Conservation (phyloP, 352 stramenopile genomes). For the Phytophthora citricola region DNA sequence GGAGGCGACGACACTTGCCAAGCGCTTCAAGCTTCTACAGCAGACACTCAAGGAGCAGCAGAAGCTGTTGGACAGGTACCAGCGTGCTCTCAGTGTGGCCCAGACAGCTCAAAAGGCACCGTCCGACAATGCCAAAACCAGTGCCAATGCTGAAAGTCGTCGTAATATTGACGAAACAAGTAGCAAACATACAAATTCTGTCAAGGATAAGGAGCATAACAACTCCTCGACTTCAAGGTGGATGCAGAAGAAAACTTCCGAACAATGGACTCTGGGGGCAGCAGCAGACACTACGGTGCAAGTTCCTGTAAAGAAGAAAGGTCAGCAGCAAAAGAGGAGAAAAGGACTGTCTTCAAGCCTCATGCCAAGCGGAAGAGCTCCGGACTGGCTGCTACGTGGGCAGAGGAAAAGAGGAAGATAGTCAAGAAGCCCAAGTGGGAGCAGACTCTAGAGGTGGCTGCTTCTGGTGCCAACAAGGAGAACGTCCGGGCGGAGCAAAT, state of each 20-base stretch:
- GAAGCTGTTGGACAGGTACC: conserved; percentile 73
- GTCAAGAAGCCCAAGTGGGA: conserved; percentile 34
- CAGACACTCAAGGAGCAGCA: conserved; percentile 72
- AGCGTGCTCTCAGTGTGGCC: conserved; percentile 44
- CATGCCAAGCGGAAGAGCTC: conserved; percentile 16
- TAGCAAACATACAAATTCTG: conserved; percentile 1
- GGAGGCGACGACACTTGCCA: conserved; percentile 45
- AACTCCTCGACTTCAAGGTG: conserved; percentile 1
- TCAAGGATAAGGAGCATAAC: conserved; percentile 8
- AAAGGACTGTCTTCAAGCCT: conserved; percentile 14
- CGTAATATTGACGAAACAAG: conserved; percentile 6
- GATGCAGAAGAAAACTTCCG: conserved; percentile 25
- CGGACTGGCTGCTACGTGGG: conserved; percentile 43
- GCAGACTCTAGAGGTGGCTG: conserved; percentile 9
- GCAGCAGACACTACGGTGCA: conserved; percentile 1
- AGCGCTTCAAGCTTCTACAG: conserved; percentile 72
- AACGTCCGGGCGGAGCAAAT: conserved; percentile 15
- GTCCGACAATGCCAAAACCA: conserved; percentile 14
- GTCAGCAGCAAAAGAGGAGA: conserved; percentile 1
- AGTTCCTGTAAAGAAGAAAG: conserved; percentile 9
- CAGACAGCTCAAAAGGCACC: background rate
- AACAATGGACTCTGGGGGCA: conserved; percentile 1
- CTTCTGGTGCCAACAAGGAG: conserved; percentile 21
- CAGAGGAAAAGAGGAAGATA: conserved; percentile 48
- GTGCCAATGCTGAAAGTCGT: background rate